A percentile compares a stretch with the other conserved stretches of the same genome.
Conservation (phyloP, 768 basidiomycete genomes). For the Pleurotus giganteus region DNA sequence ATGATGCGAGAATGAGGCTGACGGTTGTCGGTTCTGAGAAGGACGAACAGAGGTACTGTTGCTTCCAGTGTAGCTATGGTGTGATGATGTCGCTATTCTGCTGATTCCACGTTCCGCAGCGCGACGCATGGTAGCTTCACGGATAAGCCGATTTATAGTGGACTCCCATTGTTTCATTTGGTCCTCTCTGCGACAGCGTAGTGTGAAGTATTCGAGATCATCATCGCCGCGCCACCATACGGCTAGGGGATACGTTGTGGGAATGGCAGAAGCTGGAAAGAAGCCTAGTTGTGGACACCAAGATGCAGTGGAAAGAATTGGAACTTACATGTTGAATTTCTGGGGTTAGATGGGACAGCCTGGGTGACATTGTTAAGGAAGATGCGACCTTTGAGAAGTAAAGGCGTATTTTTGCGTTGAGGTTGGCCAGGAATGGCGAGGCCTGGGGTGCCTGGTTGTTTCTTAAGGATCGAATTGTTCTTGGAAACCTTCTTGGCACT, state of each 20-base stretch:
- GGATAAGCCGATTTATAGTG: conserved; percentile 84
- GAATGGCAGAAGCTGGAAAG: conserved; percentile 41
- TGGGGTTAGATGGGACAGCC: conserved; percentile 61
- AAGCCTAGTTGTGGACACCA: conserved; percentile 4
- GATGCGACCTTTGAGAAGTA: conserved; percentile 93
- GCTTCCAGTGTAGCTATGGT: conserved; percentile 16
- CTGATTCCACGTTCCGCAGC: conserved; percentile 63
- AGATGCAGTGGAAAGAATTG: conserved; percentile 10
- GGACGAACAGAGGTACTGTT: conserved; percentile 43
- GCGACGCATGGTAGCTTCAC: conserved; percentile 67
- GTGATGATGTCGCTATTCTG: conserved; percentile 38
- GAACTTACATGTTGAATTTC: conserved; percentile 58
- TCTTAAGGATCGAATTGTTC: conserved; percentile 88
- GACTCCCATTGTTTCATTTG: conserved; percentile 92
- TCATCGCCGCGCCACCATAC: conserved; percentile 96
- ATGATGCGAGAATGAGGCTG: conserved; percentile 33
- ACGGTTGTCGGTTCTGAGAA: conserved; percentile 28
- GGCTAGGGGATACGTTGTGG: conserved; percentile 73
- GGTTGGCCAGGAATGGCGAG: conserved; percentile 51
- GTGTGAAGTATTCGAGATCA: conserved; percentile 89
- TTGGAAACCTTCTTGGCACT: conserved; percentile 72
- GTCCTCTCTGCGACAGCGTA: conserved; percentile 91
- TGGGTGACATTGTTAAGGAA: conserved; percentile 95
- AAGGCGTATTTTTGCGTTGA: conserved; percentile 74
- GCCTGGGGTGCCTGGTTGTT: conserved; percentile 55